A percentile compares a stretch with the other conserved stretches of the same genome.
These are phyloP conservation scores for Ceratobasidium sp. DNA, from an alignment of 1,284 basidiomycete species.

Conservation along the genomic window DNA sequence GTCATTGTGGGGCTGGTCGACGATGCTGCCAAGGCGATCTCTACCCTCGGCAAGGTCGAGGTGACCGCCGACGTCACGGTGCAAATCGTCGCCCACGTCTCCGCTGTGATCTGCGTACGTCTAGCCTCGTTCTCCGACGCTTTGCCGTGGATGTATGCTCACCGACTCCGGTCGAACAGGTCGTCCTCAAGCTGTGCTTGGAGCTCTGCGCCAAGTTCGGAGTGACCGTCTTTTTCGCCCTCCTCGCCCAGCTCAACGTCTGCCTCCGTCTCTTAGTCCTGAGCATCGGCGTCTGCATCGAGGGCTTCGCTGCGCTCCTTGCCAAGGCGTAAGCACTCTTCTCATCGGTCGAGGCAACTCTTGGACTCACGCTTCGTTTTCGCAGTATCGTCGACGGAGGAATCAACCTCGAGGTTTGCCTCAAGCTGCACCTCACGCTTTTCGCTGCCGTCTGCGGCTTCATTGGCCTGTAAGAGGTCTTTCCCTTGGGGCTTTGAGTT, in stretches of 20 bases:
- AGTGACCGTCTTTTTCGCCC: not conserved
- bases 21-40: not conserved
- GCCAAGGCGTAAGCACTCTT: conserved; percentile 4
- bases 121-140: not conserved
- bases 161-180: not conserved
- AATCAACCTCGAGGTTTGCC: too few relatives aligned
- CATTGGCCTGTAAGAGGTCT: too few relatives aligned
- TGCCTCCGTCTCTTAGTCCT: not conserved
- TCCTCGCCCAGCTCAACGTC: conserved; percentile 19
- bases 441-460: too few relatives aligned
- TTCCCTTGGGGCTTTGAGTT: too few relatives aligned
- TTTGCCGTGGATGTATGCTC: not conserved
- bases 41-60: not conserved
- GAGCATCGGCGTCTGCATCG: conserved; percentile 18
- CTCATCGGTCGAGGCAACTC: too few relatives aligned
- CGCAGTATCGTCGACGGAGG: too few relatives aligned
- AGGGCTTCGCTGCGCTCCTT: not conserved
- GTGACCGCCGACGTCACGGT: not conserved
- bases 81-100: not conserved
- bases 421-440: too few relatives aligned
- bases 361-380: too few relatives aligned
- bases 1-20: not conserved
- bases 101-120: not conserved
- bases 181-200: conserved; percentile 8
- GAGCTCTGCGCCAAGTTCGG: conserved; percentile 18